These are phyloP conservation scores for Penicillium flavigenum DNA, from an alignment of 495 filamentous ascomycete genomes.

Conservation along the genomic window DNA sequence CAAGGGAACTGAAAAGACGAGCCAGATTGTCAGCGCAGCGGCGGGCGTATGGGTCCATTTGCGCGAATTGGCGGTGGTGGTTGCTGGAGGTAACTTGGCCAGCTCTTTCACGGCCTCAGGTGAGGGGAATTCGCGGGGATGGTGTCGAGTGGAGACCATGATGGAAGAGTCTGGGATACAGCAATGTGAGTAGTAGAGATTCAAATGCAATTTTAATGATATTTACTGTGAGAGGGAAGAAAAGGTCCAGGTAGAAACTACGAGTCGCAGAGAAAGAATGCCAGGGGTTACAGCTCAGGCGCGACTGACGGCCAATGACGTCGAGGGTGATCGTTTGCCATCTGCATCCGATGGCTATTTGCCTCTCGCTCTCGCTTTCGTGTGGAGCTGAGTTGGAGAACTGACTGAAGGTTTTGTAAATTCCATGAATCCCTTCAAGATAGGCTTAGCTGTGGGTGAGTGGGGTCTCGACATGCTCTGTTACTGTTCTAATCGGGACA, in stretches of 20 bases:
- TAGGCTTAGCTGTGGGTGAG: too few species aligned
- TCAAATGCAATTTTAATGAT: not conserved
- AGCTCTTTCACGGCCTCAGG: conserved; percentile 31
- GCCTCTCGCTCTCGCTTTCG: not conserved
- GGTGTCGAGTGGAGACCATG: conserved; percentile 56
- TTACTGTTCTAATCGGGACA: not conserved
- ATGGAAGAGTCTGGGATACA: not conserved
- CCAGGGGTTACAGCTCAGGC: conserved; percentile 12
- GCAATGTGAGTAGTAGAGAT: not conserved
- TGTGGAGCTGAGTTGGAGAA: not conserved
- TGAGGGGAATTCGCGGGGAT: conserved; percentile 48
- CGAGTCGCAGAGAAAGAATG: conserved; percentile 3
- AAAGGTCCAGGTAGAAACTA: not conserved
- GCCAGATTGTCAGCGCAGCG: conserved; percentile 66
- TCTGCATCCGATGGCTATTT: not conserved
- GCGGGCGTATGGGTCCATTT: conserved; percentile 68
- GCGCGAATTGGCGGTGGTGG: conserved; percentile 30
- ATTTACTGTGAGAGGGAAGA: not conserved
- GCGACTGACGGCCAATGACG: conserved; percentile 33
- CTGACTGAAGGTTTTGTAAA: not conserved
- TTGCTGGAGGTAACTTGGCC: conserved; percentile 30
- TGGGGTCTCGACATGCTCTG: too few species aligned
- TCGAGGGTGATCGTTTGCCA: conserved; percentile 27
- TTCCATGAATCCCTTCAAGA: not conserved
- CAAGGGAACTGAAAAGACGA: conserved; percentile 73